Base-by-base conservation (phyloP, 2,329 filamentous ascomycete genomes). In the Davidsoniella eucalypti region DNA sequence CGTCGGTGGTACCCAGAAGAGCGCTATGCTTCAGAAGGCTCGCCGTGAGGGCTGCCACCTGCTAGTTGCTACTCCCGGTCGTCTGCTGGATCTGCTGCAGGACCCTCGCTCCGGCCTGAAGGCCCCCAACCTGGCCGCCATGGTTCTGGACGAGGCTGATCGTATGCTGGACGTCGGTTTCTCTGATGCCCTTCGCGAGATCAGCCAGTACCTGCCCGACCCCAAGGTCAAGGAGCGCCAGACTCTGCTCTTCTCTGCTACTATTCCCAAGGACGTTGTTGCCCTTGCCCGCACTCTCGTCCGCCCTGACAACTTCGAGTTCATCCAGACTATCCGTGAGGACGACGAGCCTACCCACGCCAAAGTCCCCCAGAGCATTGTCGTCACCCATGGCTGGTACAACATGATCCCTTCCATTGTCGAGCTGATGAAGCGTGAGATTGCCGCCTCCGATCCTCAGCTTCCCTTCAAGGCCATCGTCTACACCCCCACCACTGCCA, bases 161-260 rank as follows among this genome's bases (percentile, higher is more conserved):
- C 85, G 92, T 58, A 95, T 98, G 85, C 76, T 98, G 62, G 92
- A 98, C 69, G 92, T 94, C 71, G 92, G 84, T 2, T 90, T 90
- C 59, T 70, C 80, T 51, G 69, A 70, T 36, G 80, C 80, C 51
- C 72, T 90, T 47, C 65, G 70, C 46, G 63, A 75, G 1, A 85
- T 90, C 50, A 66, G 78, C 51, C 53, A 61, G 0, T 60, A 66
- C 41, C 72, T 95, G 8, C 90, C 90, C 2, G 66, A 73, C 44
- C 72, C 74, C 5, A 58, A 63, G 0, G 64, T 79, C 48, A 76
- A 81, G 54, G 72, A 82, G 49, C 80, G 90, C 46, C 92, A 98
- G 64, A 95, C 88, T 5, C 78, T 98, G 59, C 81, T 98, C 65
- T 95, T 94, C 64, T 96, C 90, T 12, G 92, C 92, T 42, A 98